These are phyloP conservation scores for Atalantia buxifolia DNA, from an alignment of 345 rosid genomes.

Conservation along the genomic window DNA sequence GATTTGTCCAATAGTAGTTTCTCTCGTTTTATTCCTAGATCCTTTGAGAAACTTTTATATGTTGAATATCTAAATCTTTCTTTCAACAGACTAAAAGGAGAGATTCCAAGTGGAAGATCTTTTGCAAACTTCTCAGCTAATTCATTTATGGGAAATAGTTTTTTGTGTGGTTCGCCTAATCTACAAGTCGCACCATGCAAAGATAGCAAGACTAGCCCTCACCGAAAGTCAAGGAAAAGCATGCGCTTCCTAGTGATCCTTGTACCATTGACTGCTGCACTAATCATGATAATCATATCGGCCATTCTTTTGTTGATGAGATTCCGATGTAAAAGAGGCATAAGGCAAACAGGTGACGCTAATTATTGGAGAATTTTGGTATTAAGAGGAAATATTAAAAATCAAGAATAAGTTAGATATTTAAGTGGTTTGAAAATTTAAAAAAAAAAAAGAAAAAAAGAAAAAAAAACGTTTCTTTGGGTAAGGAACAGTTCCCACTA, in stretches of 20 bases:
- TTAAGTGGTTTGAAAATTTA: too few relatives aligned
- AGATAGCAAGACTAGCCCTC: background rate
- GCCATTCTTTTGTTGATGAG: too few relatives aligned
- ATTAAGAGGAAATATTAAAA: too few relatives aligned
- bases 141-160: constrained; percentile 14
- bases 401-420: too few relatives aligned
- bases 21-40: constrained; percentile 22
- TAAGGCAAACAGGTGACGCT: background rate
- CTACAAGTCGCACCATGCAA: constrained; percentile 14
- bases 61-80: background rate
- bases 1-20: constrained; percentile 20
- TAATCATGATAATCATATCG: background rate
- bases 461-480: too few relatives aligned
- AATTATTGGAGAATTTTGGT: too few relatives aligned
- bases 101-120: constrained; percentile 15
- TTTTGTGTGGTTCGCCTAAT: constrained; percentile 7
- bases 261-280: background rate
- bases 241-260: background rate
- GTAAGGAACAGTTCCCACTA: too few relatives aligned
- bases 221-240: background rate
- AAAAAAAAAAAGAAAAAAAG: too few relatives aligned
- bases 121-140: constrained; percentile 19
- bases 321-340: too few relatives aligned
- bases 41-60: constrained; percentile 13
- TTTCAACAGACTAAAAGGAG: constrained; percentile 22